Conservation (phyloP, 2,329 filamentous ascomycete species). For the Colletotrichum horii region DNA sequence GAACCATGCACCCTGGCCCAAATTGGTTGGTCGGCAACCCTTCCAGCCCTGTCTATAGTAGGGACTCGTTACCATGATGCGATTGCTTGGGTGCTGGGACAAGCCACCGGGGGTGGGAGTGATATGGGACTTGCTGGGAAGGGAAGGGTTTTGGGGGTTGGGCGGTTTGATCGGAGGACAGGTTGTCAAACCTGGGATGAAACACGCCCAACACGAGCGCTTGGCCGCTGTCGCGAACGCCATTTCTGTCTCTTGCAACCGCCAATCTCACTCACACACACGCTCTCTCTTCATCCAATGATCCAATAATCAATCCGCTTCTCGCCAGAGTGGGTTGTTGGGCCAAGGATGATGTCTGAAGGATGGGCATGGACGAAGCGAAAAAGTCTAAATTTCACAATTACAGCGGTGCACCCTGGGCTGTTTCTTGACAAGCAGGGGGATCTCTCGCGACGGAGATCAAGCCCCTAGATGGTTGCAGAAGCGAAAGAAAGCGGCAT, state of each 20-base stretch:
- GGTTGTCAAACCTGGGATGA: constrained; percentile 22
- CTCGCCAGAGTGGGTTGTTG: not conserved
- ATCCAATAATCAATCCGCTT: not conserved
- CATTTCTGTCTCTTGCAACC: not conserved
- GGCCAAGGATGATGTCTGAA: not conserved
- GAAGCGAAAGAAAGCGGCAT: not conserved
- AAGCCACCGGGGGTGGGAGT: not conserved
- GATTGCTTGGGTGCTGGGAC: not conserved
- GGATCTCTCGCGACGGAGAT: not conserved
- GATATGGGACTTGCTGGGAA: not conserved
- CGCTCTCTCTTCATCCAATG: not conserved
- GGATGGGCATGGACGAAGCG: constrained; percentile 3
- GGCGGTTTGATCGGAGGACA: constrained; percentile 11
- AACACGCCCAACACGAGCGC: constrained; percentile 5
- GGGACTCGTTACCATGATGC: not conserved
- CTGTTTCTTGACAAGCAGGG: constrained; percentile 9
- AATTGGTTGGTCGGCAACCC: not conserved
- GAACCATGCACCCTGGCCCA: not conserved
- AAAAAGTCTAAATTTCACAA: constrained; percentile 11
- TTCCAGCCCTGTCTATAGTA: constrained; percentile 1
- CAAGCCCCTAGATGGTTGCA: not conserved
- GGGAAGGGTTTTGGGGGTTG: not conserved
- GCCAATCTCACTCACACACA: not conserved
- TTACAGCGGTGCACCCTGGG: constrained; percentile 2
- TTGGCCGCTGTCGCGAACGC: constrained; percentile 5